Base-by-base conservation (phyloP, 2,329 filamentous ascomycete species). In the Diaporthe citri region DNA sequence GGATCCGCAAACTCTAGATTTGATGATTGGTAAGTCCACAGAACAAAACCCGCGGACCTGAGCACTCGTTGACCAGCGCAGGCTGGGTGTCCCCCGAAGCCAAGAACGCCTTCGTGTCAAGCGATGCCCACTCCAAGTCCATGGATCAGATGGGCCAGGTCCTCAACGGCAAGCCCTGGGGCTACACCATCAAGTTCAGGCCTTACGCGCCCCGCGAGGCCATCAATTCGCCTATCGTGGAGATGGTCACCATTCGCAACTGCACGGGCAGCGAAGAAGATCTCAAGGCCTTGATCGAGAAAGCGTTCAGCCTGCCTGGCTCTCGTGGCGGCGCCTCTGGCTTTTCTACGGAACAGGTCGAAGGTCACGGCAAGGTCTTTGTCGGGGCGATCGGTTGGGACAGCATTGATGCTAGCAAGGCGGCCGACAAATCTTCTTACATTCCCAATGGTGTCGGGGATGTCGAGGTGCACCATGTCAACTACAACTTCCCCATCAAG, bases 181-280 rank as follows among this genome's bases (percentile, higher is more conserved):
- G 72, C 60, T 77, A 78, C 73, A 76, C 78, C n/a, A 74, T 82
- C 43, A 77, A 77, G 70, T 80, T 81, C 74, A 77, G 75, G 56
- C 80, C 81, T 25, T 78, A 79, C 62, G 79, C 80, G 8, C 80
- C 80, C 2, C 78, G 79, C 25, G 79, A 79, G 56, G 77, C 80
- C 62, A 80, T 82, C 66, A 79, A 80, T 56, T 78, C 80, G 3
- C 75, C 78, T 22, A 76, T 81, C 57, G 79, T 81, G 31, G 55
- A 89, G 82, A 52, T 87, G 82, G 51, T 86, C 80, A 74, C 88
- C 83, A 73, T 87, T 82, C 71, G 88, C 82, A 66, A 88, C 84
- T 72, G 79, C 77, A 52, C 84, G 82, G 52, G 80, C 73, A 39
- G 86, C 84, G 79, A 87, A 82, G 77, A 79, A 10, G 74, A 73